A percentile compares a stretch with the other conserved stretches of the same genome.
Conservation (phyloP, 148 eudicot species). For the Rhododendron ferrugineum region DNA sequence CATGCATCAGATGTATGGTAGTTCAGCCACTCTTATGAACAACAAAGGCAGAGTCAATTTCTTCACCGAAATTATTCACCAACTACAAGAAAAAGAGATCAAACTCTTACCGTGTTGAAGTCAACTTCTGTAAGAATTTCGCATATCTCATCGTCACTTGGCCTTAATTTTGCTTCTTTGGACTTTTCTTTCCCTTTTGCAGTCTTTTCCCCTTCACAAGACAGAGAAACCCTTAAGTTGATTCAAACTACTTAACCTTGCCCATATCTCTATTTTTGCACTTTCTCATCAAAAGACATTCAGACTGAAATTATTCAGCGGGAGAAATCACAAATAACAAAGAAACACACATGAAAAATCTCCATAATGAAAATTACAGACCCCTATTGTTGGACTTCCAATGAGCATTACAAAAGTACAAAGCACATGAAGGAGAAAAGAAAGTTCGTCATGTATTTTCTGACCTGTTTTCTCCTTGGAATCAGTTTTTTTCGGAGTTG, state of each 20-base stretch:
- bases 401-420: conserved; percentile 6
- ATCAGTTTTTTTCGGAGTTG: conserved; percentile 59
- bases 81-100: neutral
- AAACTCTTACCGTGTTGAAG: conserved; percentile 73
- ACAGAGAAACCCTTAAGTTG: neutral
- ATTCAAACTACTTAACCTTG: neutral
- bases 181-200: conserved; percentile 58
- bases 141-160: conserved; percentile 75
- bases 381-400: neutral
- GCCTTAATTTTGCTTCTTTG: conserved; percentile 54
- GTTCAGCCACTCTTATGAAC: neutral
- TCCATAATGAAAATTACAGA: neutral
- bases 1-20: neutral
- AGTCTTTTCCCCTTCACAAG: conserved; percentile 49
- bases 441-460: conserved; percentile 9
- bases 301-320: neutral
- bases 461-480: conserved; percentile 62
- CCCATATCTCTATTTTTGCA: neutral
- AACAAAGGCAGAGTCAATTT: neutral
- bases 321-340: neutral
- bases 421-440: neutral
- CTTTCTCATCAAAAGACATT: neutral
- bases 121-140: conserved; percentile 89
- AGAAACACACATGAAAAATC: conserved; percentile 7
- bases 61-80: no score